A percentile compares a stretch with the other conserved stretches of the same genome.
Conservation (phyloP, 202 grass and related monocot genomes). For the Alloteropsis angusta region DNA sequence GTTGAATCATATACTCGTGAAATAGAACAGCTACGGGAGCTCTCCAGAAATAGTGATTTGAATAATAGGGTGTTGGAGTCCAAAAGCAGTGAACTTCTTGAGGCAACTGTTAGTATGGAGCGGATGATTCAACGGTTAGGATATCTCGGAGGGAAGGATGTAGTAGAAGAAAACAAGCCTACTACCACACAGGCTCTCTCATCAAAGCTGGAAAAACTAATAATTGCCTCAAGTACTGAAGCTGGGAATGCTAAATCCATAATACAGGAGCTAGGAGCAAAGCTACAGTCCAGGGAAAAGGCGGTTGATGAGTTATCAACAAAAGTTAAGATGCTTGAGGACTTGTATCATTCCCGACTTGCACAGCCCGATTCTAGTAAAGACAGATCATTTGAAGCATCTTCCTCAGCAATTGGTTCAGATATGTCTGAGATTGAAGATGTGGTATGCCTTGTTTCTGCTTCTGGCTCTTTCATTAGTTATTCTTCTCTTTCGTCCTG, state of each 20-base stretch:
- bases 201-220: conserved; percentile 79
- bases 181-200: conserved; percentile 45
- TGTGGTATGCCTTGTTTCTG: conserved; percentile 48
- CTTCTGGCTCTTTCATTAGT: conserved; percentile 18
- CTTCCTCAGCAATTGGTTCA: conserved; percentile 57
- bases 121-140: conserved; percentile 67
- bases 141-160: conserved; percentile 62
- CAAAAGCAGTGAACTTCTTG: conserved; percentile 54
- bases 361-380: conserved; percentile 51
- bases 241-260: conserved; percentile 66
- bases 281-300: conserved; percentile 72
- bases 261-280: conserved; percentile 73
- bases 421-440: conserved; percentile 85
- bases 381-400: conserved; percentile 72
- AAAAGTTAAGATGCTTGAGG: conserved; percentile 74
- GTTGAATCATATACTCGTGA: conserved; percentile 58
- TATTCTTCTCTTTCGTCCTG: conserved; percentile 13
- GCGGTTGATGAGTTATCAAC: conserved; percentile 57
- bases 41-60: conserved; percentile 35
- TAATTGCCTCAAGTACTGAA: conserved; percentile 47
- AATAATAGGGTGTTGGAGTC: conserved; percentile 44
- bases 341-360: conserved; percentile 49
- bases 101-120: conserved; percentile 61
- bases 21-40: conserved; percentile 63
- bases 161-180: conserved; percentile 54